Evolutionary conservation across 2,329 filamentous ascomycete genomes (phyloP), one percentile per base, ranked within the genome.

Genomic region (Colletotrichum paranaense): DNA sequence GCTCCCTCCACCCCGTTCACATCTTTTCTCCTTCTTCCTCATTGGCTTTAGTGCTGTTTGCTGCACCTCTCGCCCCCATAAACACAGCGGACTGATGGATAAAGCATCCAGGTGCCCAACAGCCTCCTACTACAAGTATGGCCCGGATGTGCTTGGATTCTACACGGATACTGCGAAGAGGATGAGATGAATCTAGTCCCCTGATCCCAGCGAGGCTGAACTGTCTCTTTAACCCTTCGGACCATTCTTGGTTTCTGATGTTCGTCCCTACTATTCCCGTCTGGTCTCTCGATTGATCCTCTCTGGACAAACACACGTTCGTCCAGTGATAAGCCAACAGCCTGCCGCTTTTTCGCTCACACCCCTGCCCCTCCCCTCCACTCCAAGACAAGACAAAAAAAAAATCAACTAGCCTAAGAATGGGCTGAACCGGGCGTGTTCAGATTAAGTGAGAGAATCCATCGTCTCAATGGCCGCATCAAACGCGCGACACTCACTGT

Each of bases 381-480:
- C 35, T 22, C 35, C 35, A 62, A n/a, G 42, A 49, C 16, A n/a
- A 49, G 16, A 46, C 7, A n/a, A n/a, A 46, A n/a, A 46, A 46
- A 49, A 49, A 9, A n/a, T n/a, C 8, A 9, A 19, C 42, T 49
- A 49, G 42, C 16, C 19, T n/a, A 1, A 49, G 16, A 49, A 49
- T 49, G 42, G 42, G 19, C 19, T 49, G 58, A 42, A 62, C 35
- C 58, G 35, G 53, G 35, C 42, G 32, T 35, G 16, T 38, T 52
- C 35, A 12, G 35, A 49, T 63, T 28, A 58, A 68, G 24, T 24
- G 56, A 49, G 66, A 32, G 49, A 49, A n/a, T 24, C 16, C 14
- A 14, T 32, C 32, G 55, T 59, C 67, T 66, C 67, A 63, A 59
- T 42, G 59, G 58, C 64, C 68, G 68, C 58, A 72, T 72, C 68